A percentile compares a stretch with the other conserved stretches of the same genome.
These are phyloP conservation scores for Conringia planisiliqua DNA, from an alignment of 345 rosid species.

Conservation along the genomic window DNA sequence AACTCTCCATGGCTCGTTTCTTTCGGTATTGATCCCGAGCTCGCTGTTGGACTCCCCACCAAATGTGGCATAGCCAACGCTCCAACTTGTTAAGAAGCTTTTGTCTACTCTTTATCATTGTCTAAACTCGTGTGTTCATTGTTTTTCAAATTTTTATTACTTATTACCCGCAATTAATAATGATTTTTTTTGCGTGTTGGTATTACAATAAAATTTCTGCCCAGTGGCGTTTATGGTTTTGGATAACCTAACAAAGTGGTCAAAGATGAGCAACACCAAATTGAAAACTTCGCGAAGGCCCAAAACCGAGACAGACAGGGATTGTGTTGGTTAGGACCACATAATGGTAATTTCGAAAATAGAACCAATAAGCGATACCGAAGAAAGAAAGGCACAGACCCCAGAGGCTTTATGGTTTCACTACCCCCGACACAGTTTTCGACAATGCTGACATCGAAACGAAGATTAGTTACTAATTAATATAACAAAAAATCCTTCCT, in stretches of 20 bases:
- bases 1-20: conserved; percentile 47
- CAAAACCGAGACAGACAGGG: neutral
- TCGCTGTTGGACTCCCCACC: conserved; percentile 52
- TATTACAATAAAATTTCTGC: neutral
- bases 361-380: neutral
- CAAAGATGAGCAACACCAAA: neutral
- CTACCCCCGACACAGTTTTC: neutral
- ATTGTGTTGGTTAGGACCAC: neutral
- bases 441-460: neutral
- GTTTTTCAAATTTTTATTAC: neutral
- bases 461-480: neutral
- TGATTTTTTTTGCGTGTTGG: neutral
- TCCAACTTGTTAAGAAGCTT: conserved; percentile 9
- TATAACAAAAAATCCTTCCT: neutral
- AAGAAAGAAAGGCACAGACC: neutral
- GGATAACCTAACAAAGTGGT: neutral
- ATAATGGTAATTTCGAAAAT: neutral
- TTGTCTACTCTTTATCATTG: neutral
- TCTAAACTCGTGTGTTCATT: neutral
- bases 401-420: conserved; percentile 1
- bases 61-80: conserved; percentile 8
- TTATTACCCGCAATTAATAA: neutral
- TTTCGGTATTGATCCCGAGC: conserved; percentile 64
- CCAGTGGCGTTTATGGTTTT: neutral
- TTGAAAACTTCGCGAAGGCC: neutral